Evolutionary conservation across 768 basidiomycete species (phyloP), one percentile per base, ranked within the genome.

Genomic region (Tulasnella calospora): DNA sequence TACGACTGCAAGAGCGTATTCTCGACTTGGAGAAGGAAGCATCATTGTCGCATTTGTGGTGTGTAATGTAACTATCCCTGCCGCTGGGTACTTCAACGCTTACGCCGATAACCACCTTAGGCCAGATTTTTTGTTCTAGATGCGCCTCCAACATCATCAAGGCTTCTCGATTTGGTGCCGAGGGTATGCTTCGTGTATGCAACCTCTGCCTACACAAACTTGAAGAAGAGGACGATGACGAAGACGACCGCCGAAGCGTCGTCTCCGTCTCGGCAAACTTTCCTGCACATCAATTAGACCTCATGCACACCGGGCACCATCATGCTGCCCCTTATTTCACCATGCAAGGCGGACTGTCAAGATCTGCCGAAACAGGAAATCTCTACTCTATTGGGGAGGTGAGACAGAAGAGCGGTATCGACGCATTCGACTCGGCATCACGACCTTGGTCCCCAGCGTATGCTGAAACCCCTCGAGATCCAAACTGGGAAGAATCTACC

Each of bases 21-120:
- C 85, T 94, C 95, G 0, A 89, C 96, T 2, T 98, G 95, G 94
- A 86, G 96, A 74, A 87, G 98, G 80, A 98, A 96, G 84, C 98
- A 99, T 82, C 98, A 99, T 83, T 99, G 98, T 85, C 90, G 98
- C 17, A 95, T 99, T 84, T 99, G 98, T 83, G 95, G 95, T 92
- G 82, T 57, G 82, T 71, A 77, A 88, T 84, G 30, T 35, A 12
- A 40, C 36, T 79, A 0, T 47, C 40, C 40, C 13, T 47, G 55
- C n/a, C n/a, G n/a, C 40, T 35, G 13, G 76, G 38, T 69, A 73
- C 36, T 47, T 73, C 3, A 67, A 35, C 47, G 40, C 76, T 30
- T 71, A n/a, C 44, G 23, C 36, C 67, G 23, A 55, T 30, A 15
- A 35, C 36, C 36, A 71, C 75, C 44, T 79, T 71, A 93, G 96